Percentiles rank a stretch among this genome's conserved stretches.
These are phyloP conservation scores for Corynespora cassiicola DNA, from an alignment of 2,329 filamentous ascomycete genomes.

Conservation along the genomic window DNA sequence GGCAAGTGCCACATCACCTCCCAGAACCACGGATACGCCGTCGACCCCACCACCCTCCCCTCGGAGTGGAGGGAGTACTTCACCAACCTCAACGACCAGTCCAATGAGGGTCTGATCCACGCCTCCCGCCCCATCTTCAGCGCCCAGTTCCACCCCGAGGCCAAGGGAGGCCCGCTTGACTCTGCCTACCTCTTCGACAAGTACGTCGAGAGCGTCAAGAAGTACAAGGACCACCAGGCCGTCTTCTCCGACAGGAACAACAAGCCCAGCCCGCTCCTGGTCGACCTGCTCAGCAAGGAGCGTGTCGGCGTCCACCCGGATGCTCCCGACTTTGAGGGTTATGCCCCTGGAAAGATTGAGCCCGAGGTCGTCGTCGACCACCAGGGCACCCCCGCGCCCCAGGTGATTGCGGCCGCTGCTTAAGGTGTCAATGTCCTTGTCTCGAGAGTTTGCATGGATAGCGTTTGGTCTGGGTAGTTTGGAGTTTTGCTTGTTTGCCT, in stretches of 20 bases:
- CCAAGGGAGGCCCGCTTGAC: constrained; percentile 95
- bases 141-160: constrained; percentile 98
- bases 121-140: constrained; percentile 96
- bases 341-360: constrained; percentile 33
- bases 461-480: constrained; percentile 5
- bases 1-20: constrained; percentile 98
- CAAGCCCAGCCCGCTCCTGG: constrained; percentile 83
- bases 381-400: constrained; percentile 36
- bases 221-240: constrained; percentile 84
- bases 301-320: constrained; percentile 78
- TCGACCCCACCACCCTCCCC: constrained; percentile 82
- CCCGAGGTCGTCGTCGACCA: constrained; percentile 35
- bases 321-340: constrained; percentile 40
- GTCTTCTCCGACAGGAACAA: constrained; percentile 80
- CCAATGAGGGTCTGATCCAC: constrained; percentile 98
- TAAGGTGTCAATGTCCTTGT: too few relatives aligned
- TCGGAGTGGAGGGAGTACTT: constrained; percentile 97
- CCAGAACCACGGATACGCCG: constrained; percentile 98
- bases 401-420: constrained; percentile 41
- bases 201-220: constrained; percentile 87
- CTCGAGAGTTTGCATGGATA: too few relatives aligned
- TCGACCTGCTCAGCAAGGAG: constrained; percentile 92
- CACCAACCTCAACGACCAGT: constrained; percentile 95
- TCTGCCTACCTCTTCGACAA: constrained; percentile 95
- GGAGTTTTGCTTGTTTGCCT: constrained; percentile 6